These are phyloP conservation scores for Tagetes erecta DNA, from an alignment of 129 eudicot genomes.

Conservation along the genomic window DNA sequence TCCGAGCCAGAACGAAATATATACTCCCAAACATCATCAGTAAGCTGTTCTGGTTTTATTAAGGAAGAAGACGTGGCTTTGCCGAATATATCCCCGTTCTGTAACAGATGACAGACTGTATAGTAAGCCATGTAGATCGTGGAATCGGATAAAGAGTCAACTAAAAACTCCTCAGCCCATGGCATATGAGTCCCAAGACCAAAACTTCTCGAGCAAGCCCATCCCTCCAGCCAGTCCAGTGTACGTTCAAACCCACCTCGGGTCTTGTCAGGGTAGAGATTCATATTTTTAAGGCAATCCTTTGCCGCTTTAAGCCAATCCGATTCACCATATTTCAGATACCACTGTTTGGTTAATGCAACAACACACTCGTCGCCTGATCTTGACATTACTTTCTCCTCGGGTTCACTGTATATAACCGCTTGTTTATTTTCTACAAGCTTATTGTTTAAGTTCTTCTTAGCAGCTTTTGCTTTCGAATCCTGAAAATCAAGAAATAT, in stretches of 20 bases:
- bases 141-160: slow-evolving; percentile 87
- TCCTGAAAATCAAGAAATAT: slow-evolving; percentile 40
- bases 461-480: slow-evolving; percentile 72
- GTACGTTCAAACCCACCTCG: slow-evolving; percentile 88
- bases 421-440: slow-evolving; percentile 66
- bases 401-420: slow-evolving; percentile 84
- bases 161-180: slow-evolving; percentile 85
- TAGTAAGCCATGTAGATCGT: slow-evolving; percentile 94
- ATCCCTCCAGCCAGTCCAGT: slow-evolving; percentile 76
- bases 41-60: slow-evolving; percentile 62
- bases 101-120: slow-evolving; percentile 71
- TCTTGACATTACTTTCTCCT: slow-evolving; percentile 84
- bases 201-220: slow-evolving; percentile 91
- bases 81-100: slow-evolving; percentile 78
- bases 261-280: slow-evolving; percentile 74
- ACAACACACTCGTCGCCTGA: slow-evolving; percentile 98
- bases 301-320: slow-evolving; percentile 64
- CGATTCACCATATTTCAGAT: slow-evolving; percentile 76
- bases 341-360: slow-evolving; percentile 93
- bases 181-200: slow-evolving; percentile 93
- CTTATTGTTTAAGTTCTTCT: slow-evolving; percentile 52
- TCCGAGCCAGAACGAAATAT: slow-evolving; percentile 60
- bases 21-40: slow-evolving; percentile 87
- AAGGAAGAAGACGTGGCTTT: slow-evolving; percentile 34
- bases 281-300: slow-evolving; percentile 67